These are phyloP conservation scores for Phoenix roebelenii DNA, from an alignment of 176 grass and related monocot species.

Conservation along the genomic window DNA sequence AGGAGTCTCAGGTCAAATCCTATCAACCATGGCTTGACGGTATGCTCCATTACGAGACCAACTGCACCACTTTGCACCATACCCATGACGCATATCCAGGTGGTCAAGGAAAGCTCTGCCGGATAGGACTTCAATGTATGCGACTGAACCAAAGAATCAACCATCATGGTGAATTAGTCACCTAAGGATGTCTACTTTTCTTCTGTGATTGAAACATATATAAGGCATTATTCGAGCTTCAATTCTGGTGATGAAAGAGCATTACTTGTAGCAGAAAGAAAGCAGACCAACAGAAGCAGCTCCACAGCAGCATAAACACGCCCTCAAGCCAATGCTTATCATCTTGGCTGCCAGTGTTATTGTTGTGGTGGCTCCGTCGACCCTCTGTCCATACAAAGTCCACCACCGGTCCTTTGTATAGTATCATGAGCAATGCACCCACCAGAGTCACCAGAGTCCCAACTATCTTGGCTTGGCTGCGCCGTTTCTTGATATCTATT, in stretches of 20 bases:
- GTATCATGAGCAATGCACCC: conserved; percentile 70
- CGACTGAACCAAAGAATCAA: conserved; percentile 29
- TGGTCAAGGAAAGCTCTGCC: conserved; percentile 53
- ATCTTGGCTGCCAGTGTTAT: conserved; percentile 17
- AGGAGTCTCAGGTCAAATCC: conserved; percentile 72
- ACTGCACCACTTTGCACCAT: conserved; percentile 32
- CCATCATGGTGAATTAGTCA: not conserved
- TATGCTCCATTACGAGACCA: conserved; percentile 52
- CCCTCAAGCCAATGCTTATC: conserved; percentile 57
- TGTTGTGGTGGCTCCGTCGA: not conserved
- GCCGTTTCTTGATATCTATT: conserved; percentile 49
- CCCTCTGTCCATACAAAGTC: conserved; percentile 51
- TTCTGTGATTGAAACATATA: no score
- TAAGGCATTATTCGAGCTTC: no score
- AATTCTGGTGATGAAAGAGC: no score
- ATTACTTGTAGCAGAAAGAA: conserved; percentile 83
- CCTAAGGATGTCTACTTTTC: not conserved
- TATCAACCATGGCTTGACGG: conserved; percentile 53
- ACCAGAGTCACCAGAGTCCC: conserved; percentile 61
- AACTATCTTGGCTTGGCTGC: conserved; percentile 59
- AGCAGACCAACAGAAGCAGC: conserved; percentile 80
- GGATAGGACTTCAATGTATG: conserved; percentile 65
- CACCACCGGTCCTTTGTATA: conserved; percentile 55
- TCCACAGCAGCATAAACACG: conserved; percentile 61
- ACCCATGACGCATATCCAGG: conserved; percentile 54